phyloP scores from a whole-genome alignment of 352 stramenopile genomes.

The Phytophthora sansomeana region DNA sequence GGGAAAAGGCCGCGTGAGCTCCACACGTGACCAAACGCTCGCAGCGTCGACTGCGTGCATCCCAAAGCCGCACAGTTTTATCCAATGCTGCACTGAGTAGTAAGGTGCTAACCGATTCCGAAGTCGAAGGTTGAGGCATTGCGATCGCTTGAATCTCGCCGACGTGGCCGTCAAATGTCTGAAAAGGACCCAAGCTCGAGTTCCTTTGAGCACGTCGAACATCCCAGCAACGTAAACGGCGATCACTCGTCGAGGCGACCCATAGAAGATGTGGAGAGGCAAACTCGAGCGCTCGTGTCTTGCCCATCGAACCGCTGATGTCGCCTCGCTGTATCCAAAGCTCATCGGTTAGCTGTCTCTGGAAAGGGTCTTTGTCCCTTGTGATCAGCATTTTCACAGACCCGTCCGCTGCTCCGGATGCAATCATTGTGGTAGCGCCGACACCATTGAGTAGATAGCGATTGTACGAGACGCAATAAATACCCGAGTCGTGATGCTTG shows the following conservation, averaged over 20 bases:
- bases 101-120: slow-evolving; percentile 7
- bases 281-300: slow-evolving; percentile 64
- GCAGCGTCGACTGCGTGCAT: slow-evolving; percentile 60
- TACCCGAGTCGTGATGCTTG: slow-evolving; percentile 64
- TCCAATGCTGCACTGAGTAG: slow-evolving; percentile 62
- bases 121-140: slow-evolving; percentile 25
- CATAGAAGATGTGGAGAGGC: slow-evolving; percentile 43
- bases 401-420: slow-evolving; percentile 64
- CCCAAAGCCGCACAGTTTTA: slow-evolving; percentile 75
- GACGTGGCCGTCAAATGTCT: slow-evolving; percentile 67
- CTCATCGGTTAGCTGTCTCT: slow-evolving; percentile 26
- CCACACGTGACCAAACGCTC: slow-evolving; percentile 54
- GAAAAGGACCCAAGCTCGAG: slow-evolving; percentile 25
- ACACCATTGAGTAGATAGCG: slow-evolving; percentile 6
- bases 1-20: slow-evolving; percentile 43
- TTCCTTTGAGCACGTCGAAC: slow-evolving; percentile 30
- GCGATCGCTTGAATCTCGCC: slow-evolving; percentile 69
- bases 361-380: slow-evolving; percentile 10
- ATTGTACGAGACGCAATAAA: slow-evolving; percentile 67
- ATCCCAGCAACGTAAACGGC: slow-evolving; percentile 66
- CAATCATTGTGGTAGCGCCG: slow-evolving; percentile 37
- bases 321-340: slow-evolving; percentile 48
- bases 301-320: slow-evolving; percentile 37
- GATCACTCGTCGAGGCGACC: slow-evolving; percentile 50
- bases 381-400: slow-evolving; percentile 62